Evolutionary conservation across 2,329 filamentous ascomycete genomes (phyloP).

Genomic region (Xylariaceae sp.): DNA sequence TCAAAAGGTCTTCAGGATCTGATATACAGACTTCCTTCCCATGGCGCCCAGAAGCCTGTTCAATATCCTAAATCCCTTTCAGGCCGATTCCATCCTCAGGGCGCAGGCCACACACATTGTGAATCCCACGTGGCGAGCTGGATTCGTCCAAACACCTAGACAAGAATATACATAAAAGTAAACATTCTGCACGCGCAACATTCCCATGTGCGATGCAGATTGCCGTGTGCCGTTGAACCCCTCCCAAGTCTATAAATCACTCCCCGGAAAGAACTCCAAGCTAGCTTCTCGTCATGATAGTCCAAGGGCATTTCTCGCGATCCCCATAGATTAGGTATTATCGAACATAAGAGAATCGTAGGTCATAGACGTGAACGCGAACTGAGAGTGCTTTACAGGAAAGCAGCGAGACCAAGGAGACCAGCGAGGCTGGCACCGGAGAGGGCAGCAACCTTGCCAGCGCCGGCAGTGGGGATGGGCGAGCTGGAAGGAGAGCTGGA

Average conservation of each 20-base stretch:
- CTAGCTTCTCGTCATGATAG: slow-evolving; percentile 35
- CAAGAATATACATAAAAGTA: slow-evolving; percentile 40
- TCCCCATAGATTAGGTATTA: slow-evolving; percentile 29
- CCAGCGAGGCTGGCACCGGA: slow-evolving; percentile 57
- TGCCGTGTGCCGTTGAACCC: slow-evolving; percentile 23
- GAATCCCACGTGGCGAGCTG: slow-evolving; percentile 31
- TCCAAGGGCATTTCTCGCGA: slow-evolving; percentile 29
- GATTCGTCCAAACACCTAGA: slow-evolving; percentile 29
- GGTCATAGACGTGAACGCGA: slow-evolving; percentile 30
- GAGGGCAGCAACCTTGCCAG: slow-evolving; percentile 51
- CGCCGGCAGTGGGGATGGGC: slow-evolving; percentile 48
- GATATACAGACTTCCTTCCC: neutral
- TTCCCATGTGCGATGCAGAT: slow-evolving; percentile 35
- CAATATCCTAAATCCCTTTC: slow-evolving; percentile 11
- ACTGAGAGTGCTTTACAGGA: slow-evolving; percentile 48
- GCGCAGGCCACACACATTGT: slow-evolving; percentile 32
- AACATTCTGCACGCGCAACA: slow-evolving; percentile 32
- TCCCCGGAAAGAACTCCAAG: slow-evolving; percentile 23
- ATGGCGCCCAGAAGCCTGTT: slow-evolving; percentile 5
- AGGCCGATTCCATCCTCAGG: slow-evolving; percentile 13
- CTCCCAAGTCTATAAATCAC: slow-evolving; percentile 27
- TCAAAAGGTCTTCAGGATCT: slow-evolving; percentile 9
- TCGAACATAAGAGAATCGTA: slow-evolving; percentile 37
- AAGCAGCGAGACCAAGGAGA: slow-evolving; percentile 55
- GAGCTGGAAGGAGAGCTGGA: slow-evolving; percentile 22